Evolutionary conservation across 768 basidiomycete species (phyloP), one percentile per base, ranked within the genome.

Genomic region (Calocera cornea): DNA sequence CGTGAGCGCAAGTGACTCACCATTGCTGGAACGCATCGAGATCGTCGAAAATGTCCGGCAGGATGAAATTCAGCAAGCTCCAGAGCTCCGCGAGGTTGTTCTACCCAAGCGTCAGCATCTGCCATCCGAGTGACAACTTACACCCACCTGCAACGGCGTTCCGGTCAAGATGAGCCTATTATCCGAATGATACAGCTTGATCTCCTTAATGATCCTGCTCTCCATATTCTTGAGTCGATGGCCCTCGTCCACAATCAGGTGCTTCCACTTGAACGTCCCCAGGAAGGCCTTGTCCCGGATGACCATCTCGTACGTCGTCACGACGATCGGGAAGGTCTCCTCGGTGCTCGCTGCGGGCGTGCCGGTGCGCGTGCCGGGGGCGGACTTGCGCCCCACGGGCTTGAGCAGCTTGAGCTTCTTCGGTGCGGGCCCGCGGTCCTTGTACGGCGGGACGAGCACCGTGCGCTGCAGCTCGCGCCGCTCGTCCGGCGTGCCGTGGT

Each of bases 241-340:
- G 0, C 95, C 92, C 77, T 95, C 92, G 74, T 95, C 92, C 1
- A 99, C 95, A 68, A 98, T 91, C 74, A 98, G 92, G 74, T 95
- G 97, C 29, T 90, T 86, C 88, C 89, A 92, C 47, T 83, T 78
- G 74, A 89, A 90, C 68, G 82, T 82, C 54, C 79, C 76, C 65
- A 89, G 81, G 71, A 87, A 83, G 40, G 80, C 76, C 34, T 87
- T 84, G 75, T 97, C 90, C 68, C 84, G 88, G 73, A 94, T 95
- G 71, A 94, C 85, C 75, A 97, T 90, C 74, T 98, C 90, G 75
- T 93, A 95, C 1, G 92, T 97, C 2, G 95, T 97, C 19, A 95
- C 75, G 22, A 78, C 73, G 29, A 76, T 69, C 34, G 74, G 76
- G 69, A 73, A 73, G 5, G 68, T 67, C 41, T 68, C 33, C 29